Percentiles rank a stretch among this genome's conserved stretches.
These are phyloP conservation scores for Cladophialophora exuberans DNA, from an alignment of 2,329 filamentous ascomycete genomes.

Conservation along the genomic window DNA sequence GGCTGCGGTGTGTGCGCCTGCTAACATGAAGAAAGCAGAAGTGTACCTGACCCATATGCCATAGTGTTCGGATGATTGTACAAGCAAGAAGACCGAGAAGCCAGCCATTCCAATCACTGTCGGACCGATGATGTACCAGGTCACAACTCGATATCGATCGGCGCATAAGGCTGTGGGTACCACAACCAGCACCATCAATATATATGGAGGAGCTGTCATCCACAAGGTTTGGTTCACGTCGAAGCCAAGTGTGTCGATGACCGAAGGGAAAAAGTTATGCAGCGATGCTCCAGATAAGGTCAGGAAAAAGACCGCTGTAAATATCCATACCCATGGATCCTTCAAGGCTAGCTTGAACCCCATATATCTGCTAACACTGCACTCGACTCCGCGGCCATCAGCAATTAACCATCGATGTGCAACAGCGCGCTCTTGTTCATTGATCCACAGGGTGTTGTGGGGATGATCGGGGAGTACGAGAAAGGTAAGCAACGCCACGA, in stretches of 20 bases:
- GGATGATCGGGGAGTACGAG: conserved; percentile 71
- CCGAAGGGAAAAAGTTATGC: conserved; percentile 71
- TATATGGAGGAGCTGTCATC: conserved; percentile 59
- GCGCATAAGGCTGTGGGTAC: conserved; percentile 71
- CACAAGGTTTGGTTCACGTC: conserved; percentile 62
- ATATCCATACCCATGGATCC: conserved; percentile 44
- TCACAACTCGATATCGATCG: conserved; percentile 66
- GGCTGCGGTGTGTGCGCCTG: conserved; percentile 42
- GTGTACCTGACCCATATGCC: conserved; percentile 39
- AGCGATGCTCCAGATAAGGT: conserved; percentile 56
- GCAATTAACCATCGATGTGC: conserved; percentile 45
- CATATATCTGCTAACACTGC: not conserved
- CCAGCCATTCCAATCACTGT: conserved; percentile 35
- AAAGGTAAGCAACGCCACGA: conserved; percentile 59
- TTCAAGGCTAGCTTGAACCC: conserved; percentile 27
- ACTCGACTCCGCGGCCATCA: conserved; percentile 20
- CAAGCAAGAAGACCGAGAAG: conserved; percentile 36
- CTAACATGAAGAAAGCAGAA: conserved; percentile 39
- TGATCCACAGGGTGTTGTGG: conserved; percentile 62
- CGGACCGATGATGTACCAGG: conserved; percentile 67
- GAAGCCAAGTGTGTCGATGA: conserved; percentile 68
- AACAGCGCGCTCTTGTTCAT: conserved; percentile 58
- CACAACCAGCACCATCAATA: conserved; percentile 52
- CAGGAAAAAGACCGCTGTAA: conserved; percentile 30
- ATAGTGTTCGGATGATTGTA: not conserved